phyloP scores from a whole-genome alignment of 352 stramenopile genomes.

The Phytophthora citricola region DNA sequence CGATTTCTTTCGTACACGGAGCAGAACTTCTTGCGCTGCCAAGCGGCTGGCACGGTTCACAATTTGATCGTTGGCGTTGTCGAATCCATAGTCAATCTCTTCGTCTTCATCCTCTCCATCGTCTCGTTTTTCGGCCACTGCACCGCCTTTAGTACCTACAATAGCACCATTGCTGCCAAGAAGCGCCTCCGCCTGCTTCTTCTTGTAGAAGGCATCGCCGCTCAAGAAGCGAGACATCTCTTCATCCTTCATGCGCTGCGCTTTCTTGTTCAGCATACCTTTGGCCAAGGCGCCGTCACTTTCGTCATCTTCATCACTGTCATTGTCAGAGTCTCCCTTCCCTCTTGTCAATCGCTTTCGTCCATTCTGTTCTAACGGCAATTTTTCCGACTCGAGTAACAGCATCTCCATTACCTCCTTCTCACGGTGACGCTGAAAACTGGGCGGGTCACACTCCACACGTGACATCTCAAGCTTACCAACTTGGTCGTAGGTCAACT shows the following conservation, averaged over 20 bases:
- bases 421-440: slow-evolving; percentile 87
- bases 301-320: slow-evolving; percentile 42
- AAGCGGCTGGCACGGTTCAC: slow-evolving; percentile 79
- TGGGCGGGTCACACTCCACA: slow-evolving; percentile 89
- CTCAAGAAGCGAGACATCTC: slow-evolving; percentile 80
- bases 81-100: slow-evolving; percentile 86
- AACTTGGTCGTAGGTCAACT: slow-evolving; percentile 97
- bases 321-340: slow-evolving; percentile 22
- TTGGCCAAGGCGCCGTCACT: slow-evolving; percentile 37
- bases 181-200: slow-evolving; percentile 54
- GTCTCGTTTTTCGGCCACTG: slow-evolving; percentile 20
- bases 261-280: slow-evolving; percentile 42
- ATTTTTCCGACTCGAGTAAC: slow-evolving; percentile 78
- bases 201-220: slow-evolving; percentile 72
- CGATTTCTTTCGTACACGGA: slow-evolving; percentile 76
- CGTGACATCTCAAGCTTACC: slow-evolving; percentile 89
- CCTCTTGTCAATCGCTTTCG: slow-evolving; percentile 31
- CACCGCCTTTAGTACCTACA: slow-evolving; percentile 25
- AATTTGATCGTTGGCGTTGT: slow-evolving; percentile 85
- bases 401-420: slow-evolving; percentile 93
- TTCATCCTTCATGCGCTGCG: slow-evolving; percentile 72
- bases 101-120: slow-evolving; percentile 57
- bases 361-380: slow-evolving; percentile 57
- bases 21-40: slow-evolving; percentile 72
- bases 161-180: slow-evolving; percentile 30